Evolutionary conservation across 352 stramenopile species (phyloP).

Genomic region (Globisporangium barbulae): DNA sequence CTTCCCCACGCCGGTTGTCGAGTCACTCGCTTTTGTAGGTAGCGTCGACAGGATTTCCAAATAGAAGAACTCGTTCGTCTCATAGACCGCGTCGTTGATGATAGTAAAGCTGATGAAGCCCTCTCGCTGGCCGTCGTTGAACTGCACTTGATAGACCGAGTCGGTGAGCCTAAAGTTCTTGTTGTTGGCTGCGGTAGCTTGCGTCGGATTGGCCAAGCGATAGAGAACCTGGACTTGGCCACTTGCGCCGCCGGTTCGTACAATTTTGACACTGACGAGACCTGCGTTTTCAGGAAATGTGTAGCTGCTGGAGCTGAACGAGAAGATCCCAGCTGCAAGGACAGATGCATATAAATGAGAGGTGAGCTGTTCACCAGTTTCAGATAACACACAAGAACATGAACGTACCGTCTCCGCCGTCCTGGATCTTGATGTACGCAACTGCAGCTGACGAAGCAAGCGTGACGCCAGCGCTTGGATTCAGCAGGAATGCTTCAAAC

Average conservation of each 20-base stretch:
- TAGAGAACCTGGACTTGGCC: slow-evolving; percentile 41
- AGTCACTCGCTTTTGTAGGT: slow-evolving; percentile 30
- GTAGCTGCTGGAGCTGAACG: slow-evolving; percentile 50
- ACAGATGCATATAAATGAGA: neutral
- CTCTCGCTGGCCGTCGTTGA: slow-evolving; percentile 44
- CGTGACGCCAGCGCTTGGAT: slow-evolving; percentile 21
- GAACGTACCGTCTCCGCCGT: slow-evolving; percentile 36
- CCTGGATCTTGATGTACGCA: slow-evolving; percentile 37
- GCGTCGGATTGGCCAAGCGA: slow-evolving; percentile 33
- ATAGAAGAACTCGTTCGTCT: slow-evolving; percentile 66
- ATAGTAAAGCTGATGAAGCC: slow-evolving; percentile 44
- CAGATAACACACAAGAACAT: neutral
- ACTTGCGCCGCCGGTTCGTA: slow-evolving; percentile 39
- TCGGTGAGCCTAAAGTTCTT: slow-evolving; percentile 58
- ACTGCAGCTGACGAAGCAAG: slow-evolving; percentile 14
- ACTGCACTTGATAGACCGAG: slow-evolving; percentile 36
- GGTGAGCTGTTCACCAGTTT: neutral
- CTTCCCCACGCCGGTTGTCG: slow-evolving; percentile 30
- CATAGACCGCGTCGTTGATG: slow-evolving; percentile 60
- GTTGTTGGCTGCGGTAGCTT: slow-evolving; percentile 53
- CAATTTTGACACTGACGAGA: slow-evolving; percentile 42
- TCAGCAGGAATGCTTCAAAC: slow-evolving; percentile 36
- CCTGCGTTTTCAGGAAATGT: slow-evolving; percentile 46
- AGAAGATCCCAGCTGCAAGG: slow-evolving; percentile 45
- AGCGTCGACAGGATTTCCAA: slow-evolving; percentile 38